These are phyloP conservation scores for Colletotrichum chlorophyti DNA, from an alignment of 2,329 filamentous ascomycete species.

Conservation along the genomic window DNA sequence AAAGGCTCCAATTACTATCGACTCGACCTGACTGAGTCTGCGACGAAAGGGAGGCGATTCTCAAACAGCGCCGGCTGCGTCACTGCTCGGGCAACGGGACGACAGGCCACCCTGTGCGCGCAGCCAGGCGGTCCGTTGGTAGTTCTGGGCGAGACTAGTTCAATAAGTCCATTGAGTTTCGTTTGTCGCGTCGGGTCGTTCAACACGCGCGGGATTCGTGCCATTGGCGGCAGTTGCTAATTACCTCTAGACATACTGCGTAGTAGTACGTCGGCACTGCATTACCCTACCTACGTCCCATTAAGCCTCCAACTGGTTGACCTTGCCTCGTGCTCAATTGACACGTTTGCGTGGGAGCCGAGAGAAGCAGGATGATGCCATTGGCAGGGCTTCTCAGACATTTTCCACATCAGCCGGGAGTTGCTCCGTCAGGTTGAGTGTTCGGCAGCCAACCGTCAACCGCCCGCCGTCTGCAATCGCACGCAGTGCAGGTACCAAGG, in stretches of 20 bases:
- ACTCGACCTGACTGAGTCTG: background rate
- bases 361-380: background rate
- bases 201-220: background rate
- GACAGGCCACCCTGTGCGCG: constrained; percentile 1
- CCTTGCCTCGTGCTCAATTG: background rate
- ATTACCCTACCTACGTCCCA: too few species aligned
- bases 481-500: background rate
- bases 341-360: background rate
- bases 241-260: background rate
- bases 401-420: background rate
- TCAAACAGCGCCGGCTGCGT: constrained; percentile 9
- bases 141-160: background rate
- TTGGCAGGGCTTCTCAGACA: background rate
- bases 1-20: background rate
- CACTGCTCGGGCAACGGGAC: constrained; percentile 22
- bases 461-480: background rate
- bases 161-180: too few species aligned
- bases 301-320: background rate
- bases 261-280: background rate
- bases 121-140: background rate
- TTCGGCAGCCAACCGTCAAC: constrained; percentile 1
- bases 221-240: background rate
- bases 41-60: constrained; percentile 12
- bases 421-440: background rate
- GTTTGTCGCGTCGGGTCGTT: background rate